Base-by-base conservation (phyloP, 2,329 filamentous ascomycete species). In the Rhynchosporium agropyri region DNA sequence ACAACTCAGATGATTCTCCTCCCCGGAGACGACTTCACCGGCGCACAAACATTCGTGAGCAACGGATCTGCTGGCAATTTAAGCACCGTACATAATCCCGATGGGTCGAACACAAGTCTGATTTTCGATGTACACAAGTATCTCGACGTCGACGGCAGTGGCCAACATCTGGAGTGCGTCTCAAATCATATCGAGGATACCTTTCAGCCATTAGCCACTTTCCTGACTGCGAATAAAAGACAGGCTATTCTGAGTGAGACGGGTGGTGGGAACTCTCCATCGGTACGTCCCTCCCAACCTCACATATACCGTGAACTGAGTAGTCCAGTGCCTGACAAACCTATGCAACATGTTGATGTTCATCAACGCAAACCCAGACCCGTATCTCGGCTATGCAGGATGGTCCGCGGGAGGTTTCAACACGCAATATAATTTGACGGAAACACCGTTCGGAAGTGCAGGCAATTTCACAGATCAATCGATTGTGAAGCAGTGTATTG, bases 71-170 rank as follows among this genome's bases (percentile, higher is more conserved):
- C 79, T 0, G 80, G 79, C 1, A 80, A 80, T 4, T 75, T 89
- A 15, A 72, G 79, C 38, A 78, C 73, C 2, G 79, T 89, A 31
- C 83, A 76, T 54, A 88, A 89, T 71, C 83, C 80, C 0, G 85
- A 88, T 67, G 83, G 83, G 1, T 77, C 76, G n/a, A 84, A 78
- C 2, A 79, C 81, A 59, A 80, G 80, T 58, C 74, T 89, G 31
- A 74, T 85, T 7, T 77, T 87, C 36, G 84, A 87, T 67, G 76
- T 87, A 13, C 85, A 87, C 75, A 82, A 86, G 71, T 87, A 87
- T 70, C 78, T 87, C 3, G 84, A 87, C 67, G 76, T 75, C 15
- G 82, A 86, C 74, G 82, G 83, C 73, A 82, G 80, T 5, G 85
- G 84, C 42, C 82, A 80, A 0, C 75, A 81, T 64, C 66, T 74